Conservation (phyloP, 805 yeast genomes). For the Cyberlindnera lachancei region DNA sequence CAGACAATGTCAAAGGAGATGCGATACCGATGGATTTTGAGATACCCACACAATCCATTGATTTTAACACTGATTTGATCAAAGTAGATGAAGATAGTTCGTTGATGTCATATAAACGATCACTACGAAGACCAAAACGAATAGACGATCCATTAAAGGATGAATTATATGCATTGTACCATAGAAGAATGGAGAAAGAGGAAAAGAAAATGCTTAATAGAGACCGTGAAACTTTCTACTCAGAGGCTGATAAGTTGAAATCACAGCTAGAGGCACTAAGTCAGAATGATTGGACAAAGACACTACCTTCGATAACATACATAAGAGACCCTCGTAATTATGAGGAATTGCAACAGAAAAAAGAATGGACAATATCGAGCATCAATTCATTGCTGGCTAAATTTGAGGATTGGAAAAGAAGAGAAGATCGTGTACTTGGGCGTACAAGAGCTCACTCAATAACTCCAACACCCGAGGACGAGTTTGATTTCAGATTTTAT, state of each 20-base stretch:
- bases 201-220: slow-evolving; percentile 47
- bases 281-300: slow-evolving; percentile 39
- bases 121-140: neutral
- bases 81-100: neutral
- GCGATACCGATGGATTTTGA: slow-evolving; percentile 5
- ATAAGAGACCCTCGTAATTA: slow-evolving; percentile 39
- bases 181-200: slow-evolving; percentile 54
- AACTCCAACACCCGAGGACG: neutral
- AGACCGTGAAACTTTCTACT: slow-evolving; percentile 45
- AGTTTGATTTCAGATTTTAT: slow-evolving; percentile 14
- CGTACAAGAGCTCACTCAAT: slow-evolving; percentile 4
- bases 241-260: slow-evolving; percentile 45
- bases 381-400: slow-evolving; percentile 16
- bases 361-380: slow-evolving; percentile 46
- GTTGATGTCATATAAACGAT: neutral
- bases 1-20: slow-evolving; percentile 3
- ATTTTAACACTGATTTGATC: slow-evolving; percentile 2
- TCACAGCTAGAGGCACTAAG: slow-evolving; percentile 35
- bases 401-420: slow-evolving; percentile 15
- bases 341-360: slow-evolving; percentile 43
- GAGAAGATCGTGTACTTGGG: slow-evolving; percentile 19
- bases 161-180: slow-evolving; percentile 35
- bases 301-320: slow-evolving; percentile 39
- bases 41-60: neutral
- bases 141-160: slow-evolving; percentile 40